Evolutionary conservation across 2,329 filamentous ascomycete species (phyloP).

Genomic region (Aspergillus sergii): DNA sequence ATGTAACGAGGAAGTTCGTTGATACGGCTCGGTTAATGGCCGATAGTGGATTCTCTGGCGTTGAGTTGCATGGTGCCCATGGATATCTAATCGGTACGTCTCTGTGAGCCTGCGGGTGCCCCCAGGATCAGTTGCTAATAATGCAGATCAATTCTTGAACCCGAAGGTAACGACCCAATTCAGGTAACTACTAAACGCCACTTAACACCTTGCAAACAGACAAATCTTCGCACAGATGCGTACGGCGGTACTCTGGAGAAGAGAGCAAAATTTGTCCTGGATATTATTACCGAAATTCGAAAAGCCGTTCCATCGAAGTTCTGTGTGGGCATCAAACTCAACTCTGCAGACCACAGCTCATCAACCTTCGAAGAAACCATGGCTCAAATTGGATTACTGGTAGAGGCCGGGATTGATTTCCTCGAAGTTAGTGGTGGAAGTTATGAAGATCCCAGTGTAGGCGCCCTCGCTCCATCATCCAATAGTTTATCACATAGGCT

Average conservation of each 20-base stretch:
- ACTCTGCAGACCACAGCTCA: slow-evolving; percentile 51
- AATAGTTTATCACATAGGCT: neutral
- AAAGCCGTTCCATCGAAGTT: slow-evolving; percentile 46
- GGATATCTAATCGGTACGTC: slow-evolving; percentile 53
- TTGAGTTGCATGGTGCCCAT: slow-evolving; percentile 57
- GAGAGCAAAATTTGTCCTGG: slow-evolving; percentile 49
- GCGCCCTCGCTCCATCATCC: slow-evolving; percentile 17
- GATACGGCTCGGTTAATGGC: slow-evolving; percentile 53
- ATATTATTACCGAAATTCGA: slow-evolving; percentile 48
- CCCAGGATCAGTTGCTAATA: neutral
- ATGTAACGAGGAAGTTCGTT: slow-evolving; percentile 57
- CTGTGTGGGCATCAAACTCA: slow-evolving; percentile 54
- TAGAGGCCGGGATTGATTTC: slow-evolving; percentile 59
- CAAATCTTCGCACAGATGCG: slow-evolving; percentile 51
- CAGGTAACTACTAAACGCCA: neutral
- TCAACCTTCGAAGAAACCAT: slow-evolving; percentile 53
- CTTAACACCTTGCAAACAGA: slow-evolving; percentile 25
- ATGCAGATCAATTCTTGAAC: slow-evolving; percentile 40
- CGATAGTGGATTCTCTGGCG: slow-evolving; percentile 56
- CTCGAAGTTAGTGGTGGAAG: slow-evolving; percentile 68
- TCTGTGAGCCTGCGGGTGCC: neutral
- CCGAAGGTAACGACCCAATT: slow-evolving; percentile 31
- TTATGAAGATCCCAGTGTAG: slow-evolving; percentile 56
- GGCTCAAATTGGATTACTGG: slow-evolving; percentile 57
- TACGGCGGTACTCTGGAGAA: slow-evolving; percentile 52